Evolutionary conservation across 164 flowering plant species (phyloP), one percentile per base, ranked within the genome.

Genomic region (Macadamia integrifolia): DNA sequence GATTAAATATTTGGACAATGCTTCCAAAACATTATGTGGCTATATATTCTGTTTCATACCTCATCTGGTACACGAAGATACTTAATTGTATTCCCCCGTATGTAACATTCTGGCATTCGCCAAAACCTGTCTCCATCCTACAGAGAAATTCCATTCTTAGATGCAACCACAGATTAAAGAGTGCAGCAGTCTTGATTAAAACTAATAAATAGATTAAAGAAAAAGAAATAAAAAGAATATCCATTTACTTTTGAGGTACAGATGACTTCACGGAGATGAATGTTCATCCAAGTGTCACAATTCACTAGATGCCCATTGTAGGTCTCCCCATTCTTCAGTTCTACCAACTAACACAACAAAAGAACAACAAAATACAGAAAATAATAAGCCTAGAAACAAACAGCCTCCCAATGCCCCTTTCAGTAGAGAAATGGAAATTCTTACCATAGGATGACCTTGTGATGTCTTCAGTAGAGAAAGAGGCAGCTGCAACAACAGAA

Each of bases 51-150:
- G 50, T 46, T 35, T 46, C 50, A 62, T 77, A 94, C 99, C 96
- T 94, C 99, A 80, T 94, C 99, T 35, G 99, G 98, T 69, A 94
- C 99, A 71, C 99, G 82, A 62, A 94, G 97, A 78, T 94, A 94
- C 83, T 94, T 94, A 53, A 94, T 94, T 29, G 98, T 94, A 70
- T 94, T 94, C 10, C 98, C 98, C 46, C 97, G 88, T 46, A 94
- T 90, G 64, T 94, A 94, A 74, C 98, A 94, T 69, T 94, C 99
- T 57, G 97, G 97, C 98, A 90, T 94, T 43, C 99, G 71, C 99
- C 97, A 94, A 85, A 94, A 92, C 72, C 96, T 79, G 69, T 93
- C 98, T 74, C 98, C 98, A 77, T 93, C 98, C 97, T 93, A 58
- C 77, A 80, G 15, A 42, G 52, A 42, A 58, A 11, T 46, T 46